These are phyloP conservation scores for Neonectria punicea DNA, from an alignment of 2,329 filamentous ascomycete species.

Conservation along the genomic window DNA sequence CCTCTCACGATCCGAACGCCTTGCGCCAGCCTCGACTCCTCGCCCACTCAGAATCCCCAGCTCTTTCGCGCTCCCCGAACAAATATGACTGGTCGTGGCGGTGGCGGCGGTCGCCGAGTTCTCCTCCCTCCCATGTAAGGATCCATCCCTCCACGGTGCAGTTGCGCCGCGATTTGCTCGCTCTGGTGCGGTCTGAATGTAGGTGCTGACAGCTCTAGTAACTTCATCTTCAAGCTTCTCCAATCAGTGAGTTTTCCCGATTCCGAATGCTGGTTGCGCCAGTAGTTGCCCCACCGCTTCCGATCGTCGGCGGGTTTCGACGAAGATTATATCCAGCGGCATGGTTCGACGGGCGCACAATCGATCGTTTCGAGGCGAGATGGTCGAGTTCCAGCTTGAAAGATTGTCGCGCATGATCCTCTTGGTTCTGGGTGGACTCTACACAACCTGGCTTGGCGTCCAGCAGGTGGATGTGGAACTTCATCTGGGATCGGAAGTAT, in stretches of 20 bases:
- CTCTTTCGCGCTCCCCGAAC: slow-evolving; percentile 19
- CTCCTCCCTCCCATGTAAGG: slow-evolving; percentile 66
- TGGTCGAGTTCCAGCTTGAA: neutral
- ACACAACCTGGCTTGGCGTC: neutral
- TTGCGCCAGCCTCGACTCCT: slow-evolving; percentile 3
- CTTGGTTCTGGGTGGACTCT: neutral
- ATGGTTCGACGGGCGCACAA: slow-evolving; percentile 1
- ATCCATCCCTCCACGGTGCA: slow-evolving; percentile 23
- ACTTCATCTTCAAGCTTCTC: slow-evolving; percentile 78
- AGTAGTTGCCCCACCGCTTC: slow-evolving; percentile 12
- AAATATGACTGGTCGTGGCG: slow-evolving; percentile 68
- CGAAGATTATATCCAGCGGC: slow-evolving; percentile 19
- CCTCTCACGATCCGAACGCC: slow-evolving; percentile 10
- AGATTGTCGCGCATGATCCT: neutral
- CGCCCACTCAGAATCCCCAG: neutral
- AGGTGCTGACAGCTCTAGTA: slow-evolving; percentile 49
- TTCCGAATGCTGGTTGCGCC: neutral
- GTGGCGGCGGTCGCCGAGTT: slow-evolving; percentile 69
- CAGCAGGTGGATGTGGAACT: neutral
- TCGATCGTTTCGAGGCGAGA: neutral
- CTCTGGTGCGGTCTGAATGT: neutral
- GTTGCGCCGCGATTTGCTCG: slow-evolving; percentile 30
- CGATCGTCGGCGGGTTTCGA: slow-evolving; percentile 32
- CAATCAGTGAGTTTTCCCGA: slow-evolving; percentile 59
- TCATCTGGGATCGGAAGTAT: neutral